Conservation (phyloP, 2,329 filamentous ascomycete genomes). For the Pseudocercospora cruenta region DNA sequence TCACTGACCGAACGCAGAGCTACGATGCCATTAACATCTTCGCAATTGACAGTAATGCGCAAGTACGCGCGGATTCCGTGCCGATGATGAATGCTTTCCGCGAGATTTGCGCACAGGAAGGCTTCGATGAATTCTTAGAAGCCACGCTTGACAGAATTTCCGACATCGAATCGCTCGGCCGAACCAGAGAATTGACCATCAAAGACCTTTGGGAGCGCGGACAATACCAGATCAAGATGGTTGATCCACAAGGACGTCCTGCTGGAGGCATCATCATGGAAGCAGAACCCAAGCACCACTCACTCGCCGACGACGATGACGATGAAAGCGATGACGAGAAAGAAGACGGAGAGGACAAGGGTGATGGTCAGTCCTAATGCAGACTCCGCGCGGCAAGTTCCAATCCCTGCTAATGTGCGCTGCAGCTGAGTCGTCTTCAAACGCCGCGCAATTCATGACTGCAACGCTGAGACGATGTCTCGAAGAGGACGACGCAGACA, state of each 20-base stretch:
- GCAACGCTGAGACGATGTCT: neutral
- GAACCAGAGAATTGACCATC: conserved; percentile 92
- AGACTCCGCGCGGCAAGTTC: neutral
- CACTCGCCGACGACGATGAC: conserved; percentile 29
- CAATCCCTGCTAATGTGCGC: neutral
- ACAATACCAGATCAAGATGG: conserved; percentile 69
- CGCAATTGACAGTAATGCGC: conserved; percentile 83
- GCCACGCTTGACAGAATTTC: conserved; percentile 80
- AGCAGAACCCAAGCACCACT: conserved; percentile 35
- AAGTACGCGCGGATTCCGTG: conserved; percentile 89
- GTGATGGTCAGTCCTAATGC: neutral
- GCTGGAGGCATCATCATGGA: conserved; percentile 54
- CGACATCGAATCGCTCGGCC: conserved; percentile 90
- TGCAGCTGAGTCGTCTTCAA: neutral
- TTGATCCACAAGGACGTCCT: conserved; percentile 52
- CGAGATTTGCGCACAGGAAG: conserved; percentile 74
- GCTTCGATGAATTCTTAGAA: conserved; percentile 82
- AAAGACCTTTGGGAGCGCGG: conserved; percentile 90
- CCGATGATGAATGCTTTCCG: conserved; percentile 94
- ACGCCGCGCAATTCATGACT: neutral
- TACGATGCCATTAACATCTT: conserved; percentile 96
- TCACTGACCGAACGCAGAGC: conserved; percentile 53
- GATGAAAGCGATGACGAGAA: conserved; percentile 30
- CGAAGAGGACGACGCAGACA: neutral
- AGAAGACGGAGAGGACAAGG: conserved; percentile 10